phyloP scores from a whole-genome alignment of 352 stramenopile species.

The Phytophthora megakarya region DNA sequence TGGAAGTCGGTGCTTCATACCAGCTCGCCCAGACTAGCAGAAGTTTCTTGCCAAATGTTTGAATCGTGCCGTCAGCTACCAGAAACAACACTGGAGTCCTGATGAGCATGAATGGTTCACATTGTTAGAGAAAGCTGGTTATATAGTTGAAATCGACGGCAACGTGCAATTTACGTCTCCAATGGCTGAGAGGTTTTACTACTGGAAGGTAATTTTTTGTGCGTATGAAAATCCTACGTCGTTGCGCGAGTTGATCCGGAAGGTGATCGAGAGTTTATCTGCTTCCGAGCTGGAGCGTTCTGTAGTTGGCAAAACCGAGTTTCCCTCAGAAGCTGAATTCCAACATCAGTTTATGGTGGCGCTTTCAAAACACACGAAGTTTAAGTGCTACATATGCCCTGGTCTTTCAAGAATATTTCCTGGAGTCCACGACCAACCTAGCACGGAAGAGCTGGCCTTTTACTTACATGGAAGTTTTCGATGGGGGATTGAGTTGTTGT shows the following conservation, averaged over 20 bases:
- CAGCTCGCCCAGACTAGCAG: background rate
- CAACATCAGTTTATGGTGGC: conserved; percentile 26
- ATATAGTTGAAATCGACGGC: conserved; percentile 1
- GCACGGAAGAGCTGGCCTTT: conserved; percentile 2
- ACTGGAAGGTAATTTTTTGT: conserved; percentile 22
- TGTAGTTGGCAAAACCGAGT: background rate
- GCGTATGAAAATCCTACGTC: conserved; percentile 12
- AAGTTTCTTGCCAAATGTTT: conserved; percentile 2
- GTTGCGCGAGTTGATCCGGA: conserved; percentile 20
- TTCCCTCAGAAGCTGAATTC: conserved; percentile 26
- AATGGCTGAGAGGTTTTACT: background rate
- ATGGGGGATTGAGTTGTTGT: conserved; percentile 6
- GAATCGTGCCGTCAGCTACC: background rate
- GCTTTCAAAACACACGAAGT: background rate
- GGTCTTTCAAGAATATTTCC: conserved; percentile 15
- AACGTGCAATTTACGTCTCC: conserved; percentile 17
- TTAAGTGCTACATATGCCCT: conserved; percentile 9
- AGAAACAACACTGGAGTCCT: background rate
- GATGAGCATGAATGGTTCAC: background rate
- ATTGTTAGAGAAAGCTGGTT: conserved; percentile 4
- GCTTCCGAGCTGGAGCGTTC: conserved; percentile 7
- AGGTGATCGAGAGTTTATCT: conserved; percentile 22
- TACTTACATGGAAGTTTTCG: conserved; percentile 8
- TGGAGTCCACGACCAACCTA: background rate
- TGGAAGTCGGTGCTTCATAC: background rate